A percentile compares a stretch with the other conserved stretches of the same genome.
Conservation (phyloP, 108 stramenopile species). For the Skeletonema marinoi region DNA sequence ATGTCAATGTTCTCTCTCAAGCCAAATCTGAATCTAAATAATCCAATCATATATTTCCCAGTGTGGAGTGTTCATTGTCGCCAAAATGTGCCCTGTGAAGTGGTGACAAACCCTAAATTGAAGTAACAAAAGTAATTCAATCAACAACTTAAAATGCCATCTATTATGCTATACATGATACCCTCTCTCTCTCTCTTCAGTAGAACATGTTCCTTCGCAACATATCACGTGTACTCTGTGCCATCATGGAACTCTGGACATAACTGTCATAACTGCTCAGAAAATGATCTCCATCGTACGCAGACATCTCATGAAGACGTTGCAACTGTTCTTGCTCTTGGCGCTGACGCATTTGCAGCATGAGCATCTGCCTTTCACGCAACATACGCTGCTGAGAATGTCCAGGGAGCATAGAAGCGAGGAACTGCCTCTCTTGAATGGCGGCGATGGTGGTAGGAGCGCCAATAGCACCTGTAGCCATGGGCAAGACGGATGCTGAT, state of each 20-base stretch:
- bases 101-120: no score
- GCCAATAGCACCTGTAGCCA: not conserved
- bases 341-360: not conserved
- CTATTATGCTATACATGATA: no score
- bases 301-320: not conserved
- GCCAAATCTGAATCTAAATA: no score
- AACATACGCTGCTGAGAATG: not conserved
- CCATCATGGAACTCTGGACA: no score
- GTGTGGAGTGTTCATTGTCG: no score
- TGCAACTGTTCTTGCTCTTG: not conserved
- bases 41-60: no score
- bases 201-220: not conserved
- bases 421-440: not conserved
- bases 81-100: no score
- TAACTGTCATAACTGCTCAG: no score
- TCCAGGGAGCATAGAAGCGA: not conserved
- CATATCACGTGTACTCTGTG: not conserved
- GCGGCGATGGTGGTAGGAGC: not conserved
- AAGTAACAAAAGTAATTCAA: no score
- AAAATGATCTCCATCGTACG: not conserved
- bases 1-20: no score
- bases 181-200: no score
- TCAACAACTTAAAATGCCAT: no score
- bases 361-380: not conserved
- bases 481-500: not conserved